A percentile compares a stretch with the other conserved stretches of the same genome.
Conservation (phyloP, 805 yeast species). For the Scheffersomyces stipitis region DNA sequence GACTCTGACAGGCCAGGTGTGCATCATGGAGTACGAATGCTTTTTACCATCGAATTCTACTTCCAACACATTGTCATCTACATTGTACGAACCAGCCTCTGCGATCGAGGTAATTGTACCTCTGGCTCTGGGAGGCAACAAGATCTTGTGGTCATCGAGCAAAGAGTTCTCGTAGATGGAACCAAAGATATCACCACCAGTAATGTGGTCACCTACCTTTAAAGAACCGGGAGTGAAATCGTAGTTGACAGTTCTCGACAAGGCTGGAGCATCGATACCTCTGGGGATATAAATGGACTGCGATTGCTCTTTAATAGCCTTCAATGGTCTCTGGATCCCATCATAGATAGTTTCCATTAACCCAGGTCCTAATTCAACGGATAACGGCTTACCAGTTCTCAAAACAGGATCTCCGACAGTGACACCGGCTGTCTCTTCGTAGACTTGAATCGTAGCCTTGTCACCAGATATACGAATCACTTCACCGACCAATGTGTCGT, state of each 20-base stretch:
- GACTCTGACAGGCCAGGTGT: constrained; percentile 99
- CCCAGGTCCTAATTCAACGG: constrained; percentile 99
- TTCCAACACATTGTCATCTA: constrained; percentile 87
- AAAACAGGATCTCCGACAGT: constrained; percentile 98
- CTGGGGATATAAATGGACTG: constrained; percentile 97
- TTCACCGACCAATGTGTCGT: constrained; percentile 95
- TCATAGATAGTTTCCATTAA: constrained; percentile 98
- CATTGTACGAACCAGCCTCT: constrained; percentile 84
- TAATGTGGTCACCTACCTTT: constrained; percentile 93
- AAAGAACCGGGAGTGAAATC: constrained; percentile 79
- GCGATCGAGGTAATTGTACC: constrained; percentile 94
- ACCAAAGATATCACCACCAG: constrained; percentile 98
- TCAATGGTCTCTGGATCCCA: constrained; percentile 98
- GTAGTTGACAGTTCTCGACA: constrained; percentile 76
- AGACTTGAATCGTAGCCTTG: constrained; percentile 97
- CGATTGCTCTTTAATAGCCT: constrained; percentile 83
- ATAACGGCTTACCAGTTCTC: constrained; percentile 98
- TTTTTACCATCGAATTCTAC: constrained; percentile 91
- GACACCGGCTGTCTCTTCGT: constrained; percentile 99
- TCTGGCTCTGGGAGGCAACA: constrained; percentile 97
- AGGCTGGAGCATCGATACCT: constrained; percentile 97
- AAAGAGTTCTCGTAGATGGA: constrained; percentile 91
- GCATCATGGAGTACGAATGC: constrained; percentile 86
- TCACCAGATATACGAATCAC: constrained; percentile 96
- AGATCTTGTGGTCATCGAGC: constrained; percentile 86